Evolutionary conservation across 2,329 filamentous ascomycete species (phyloP).

Genomic region (Phaeomoniella chlamydospora): DNA sequence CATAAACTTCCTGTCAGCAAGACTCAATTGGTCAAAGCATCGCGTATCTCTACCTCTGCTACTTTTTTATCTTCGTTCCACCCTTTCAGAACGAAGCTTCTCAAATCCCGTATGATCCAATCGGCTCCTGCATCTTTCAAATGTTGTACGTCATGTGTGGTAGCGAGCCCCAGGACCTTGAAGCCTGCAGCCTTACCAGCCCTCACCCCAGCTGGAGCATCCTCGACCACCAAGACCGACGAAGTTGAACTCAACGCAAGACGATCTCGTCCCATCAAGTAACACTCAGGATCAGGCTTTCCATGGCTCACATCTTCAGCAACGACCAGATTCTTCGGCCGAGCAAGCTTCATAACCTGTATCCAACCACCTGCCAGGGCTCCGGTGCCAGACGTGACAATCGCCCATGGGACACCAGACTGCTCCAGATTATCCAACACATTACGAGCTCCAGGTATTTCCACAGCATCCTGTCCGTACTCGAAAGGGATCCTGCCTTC

Average conservation of each 20-base stretch:
- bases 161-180: slow-evolving; percentile 69
- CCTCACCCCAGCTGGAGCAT: slow-evolving; percentile 71
- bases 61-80: slow-evolving; percentile 39
- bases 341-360: slow-evolving; percentile 47
- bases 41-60: slow-evolving; percentile 52
- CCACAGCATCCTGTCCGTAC: slow-evolving; percentile 63
- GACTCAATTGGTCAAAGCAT: slow-evolving; percentile 31
- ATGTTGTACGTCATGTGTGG: slow-evolving; percentile 63
- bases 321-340: slow-evolving; percentile 52
- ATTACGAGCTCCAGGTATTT: slow-evolving; percentile 68
- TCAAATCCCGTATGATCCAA: slow-evolving; percentile 71
- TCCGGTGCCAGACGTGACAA: slow-evolving; percentile 59
- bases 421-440: slow-evolving; percentile 55
- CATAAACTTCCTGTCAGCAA: neutral
- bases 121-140: slow-evolving; percentile 65
- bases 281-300: slow-evolving; percentile 66
- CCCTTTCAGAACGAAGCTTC: slow-evolving; percentile 51
- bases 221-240: slow-evolving; percentile 66
- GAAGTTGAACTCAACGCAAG: slow-evolving; percentile 34
- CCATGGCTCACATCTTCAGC: slow-evolving; percentile 63
- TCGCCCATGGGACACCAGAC: slow-evolving; percentile 60
- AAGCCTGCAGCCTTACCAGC: slow-evolving; percentile 79
- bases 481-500: slow-evolving; percentile 65
- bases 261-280: slow-evolving; percentile 50
- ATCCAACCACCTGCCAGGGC: slow-evolving; percentile 60